Evolutionary conservation across 768 basidiomycete species (phyloP), one percentile per base, ranked within the genome.

Genomic region (Multifurca ochricompacta): DNA sequence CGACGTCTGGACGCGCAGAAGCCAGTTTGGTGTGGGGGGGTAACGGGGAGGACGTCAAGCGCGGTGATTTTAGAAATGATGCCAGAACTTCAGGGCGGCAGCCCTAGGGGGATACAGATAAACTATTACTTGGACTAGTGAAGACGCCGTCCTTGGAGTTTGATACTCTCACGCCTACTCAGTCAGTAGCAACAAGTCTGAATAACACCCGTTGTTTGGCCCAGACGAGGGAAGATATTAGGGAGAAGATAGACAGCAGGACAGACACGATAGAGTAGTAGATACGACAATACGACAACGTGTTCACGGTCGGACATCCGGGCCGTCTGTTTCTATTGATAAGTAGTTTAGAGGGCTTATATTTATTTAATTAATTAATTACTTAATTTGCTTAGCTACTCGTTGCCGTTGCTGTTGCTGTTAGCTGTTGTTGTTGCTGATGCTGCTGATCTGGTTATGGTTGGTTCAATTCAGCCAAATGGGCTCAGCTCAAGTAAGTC

Each of bases 11-110:
- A 57, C 80, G 81, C 65, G 74, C 76, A 53, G 73, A 64, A 40
- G 71, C 68, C 70, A 75, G 76, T 66, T 70, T 79, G 61, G 77
- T 72, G 61, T 75, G 74, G 50, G 84, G 85, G 8, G 84, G 84
- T 25, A 86, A 88, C 0, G 85, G 86, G 1, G 87, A 87, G 14
- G 86, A 87, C 43, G 74, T 75, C 75, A 87, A 87, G 66, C 83
- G 83, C 76, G 83, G 77, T 86, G 87, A 83, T 65, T 79, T 53
- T 37, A 48, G 16, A 44, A 56, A 40, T 39, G 51, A 28, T 30
- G 32, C 30, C 21, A 39, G 21, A 25, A 28, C n/a, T 42, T 39
- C 34, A 27, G 27, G 35, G 16, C 18, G 13, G 23, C 25, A 23
- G 16, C 28, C 51, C 43, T 19, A n/a, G 8, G 4, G 28, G 14